These are phyloP conservation scores for Ceratocystis lukuohia DNA, from an alignment of 2,329 filamentous ascomycete genomes.

Conservation along the genomic window DNA sequence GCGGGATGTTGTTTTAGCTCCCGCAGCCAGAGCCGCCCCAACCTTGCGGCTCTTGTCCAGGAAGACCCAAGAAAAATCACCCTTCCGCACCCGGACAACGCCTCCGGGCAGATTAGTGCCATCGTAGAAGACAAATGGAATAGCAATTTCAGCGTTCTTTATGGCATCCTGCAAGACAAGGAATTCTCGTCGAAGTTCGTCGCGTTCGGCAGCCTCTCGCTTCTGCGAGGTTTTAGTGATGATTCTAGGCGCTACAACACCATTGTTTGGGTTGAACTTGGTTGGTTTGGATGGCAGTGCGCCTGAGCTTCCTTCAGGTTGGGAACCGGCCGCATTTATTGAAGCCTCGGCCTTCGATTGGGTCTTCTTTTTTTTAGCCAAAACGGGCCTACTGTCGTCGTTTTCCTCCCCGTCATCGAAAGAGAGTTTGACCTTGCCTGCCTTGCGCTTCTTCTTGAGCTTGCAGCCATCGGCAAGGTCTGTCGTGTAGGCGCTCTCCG, in stretches of 20 bases:
- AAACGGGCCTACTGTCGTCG: slow-evolving; percentile 32
- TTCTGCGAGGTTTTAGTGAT: slow-evolving; percentile 60
- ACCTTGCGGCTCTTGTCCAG: slow-evolving; percentile 84
- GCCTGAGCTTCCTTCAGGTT: slow-evolving; percentile 20
- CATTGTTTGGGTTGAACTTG: slow-evolving; percentile 49
- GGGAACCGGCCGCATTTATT: slow-evolving; percentile 23
- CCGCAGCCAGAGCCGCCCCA: slow-evolving; percentile 68
- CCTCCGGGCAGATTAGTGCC: slow-evolving; percentile 81
- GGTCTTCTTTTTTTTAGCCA: slow-evolving; percentile 25
- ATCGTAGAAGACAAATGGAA: slow-evolving; percentile 96
- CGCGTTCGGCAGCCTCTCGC: slow-evolving; percentile 65
- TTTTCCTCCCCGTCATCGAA: slow-evolving; percentile 60
- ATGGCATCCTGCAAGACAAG: slow-evolving; percentile 69
- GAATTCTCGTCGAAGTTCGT: slow-evolving; percentile 72
- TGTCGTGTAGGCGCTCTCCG: neutral
- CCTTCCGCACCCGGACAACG: slow-evolving; percentile 76
- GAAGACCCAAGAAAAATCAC: slow-evolving; percentile 85
- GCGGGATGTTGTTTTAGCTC: slow-evolving; percentile 48
- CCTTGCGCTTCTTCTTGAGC: slow-evolving; percentile 36
- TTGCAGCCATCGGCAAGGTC: slow-evolving; percentile 19
- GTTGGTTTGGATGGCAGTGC: slow-evolving; percentile 24
- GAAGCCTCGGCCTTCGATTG: slow-evolving; percentile 27
- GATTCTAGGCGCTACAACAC: slow-evolving; percentile 54
- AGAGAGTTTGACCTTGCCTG: slow-evolving; percentile 38
- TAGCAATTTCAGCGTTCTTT: slow-evolving; percentile 74